Conservation (phyloP, 140 eudicot species). For the Flaveria floridana region DNA sequence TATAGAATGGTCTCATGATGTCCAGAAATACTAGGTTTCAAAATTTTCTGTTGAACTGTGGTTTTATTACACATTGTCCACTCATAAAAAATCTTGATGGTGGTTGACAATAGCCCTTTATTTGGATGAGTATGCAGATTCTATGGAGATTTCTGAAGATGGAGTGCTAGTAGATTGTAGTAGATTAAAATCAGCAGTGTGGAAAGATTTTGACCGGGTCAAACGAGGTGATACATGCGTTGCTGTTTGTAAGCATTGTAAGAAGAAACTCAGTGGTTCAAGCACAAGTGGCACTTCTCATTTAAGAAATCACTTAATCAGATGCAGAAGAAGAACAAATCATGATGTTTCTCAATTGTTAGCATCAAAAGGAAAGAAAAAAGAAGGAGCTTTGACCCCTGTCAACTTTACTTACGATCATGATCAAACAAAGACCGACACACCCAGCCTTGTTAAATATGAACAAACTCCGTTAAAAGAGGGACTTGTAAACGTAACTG, state of each 20-base stretch:
- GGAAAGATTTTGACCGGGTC: slow-evolving; percentile 94
- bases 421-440: slow-evolving; percentile 44
- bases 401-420: slow-evolving; percentile 47
- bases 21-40: not conserved
- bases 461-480: slow-evolving; percentile 57
- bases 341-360: slow-evolving; percentile 66
- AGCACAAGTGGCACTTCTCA: slow-evolving; percentile 97
- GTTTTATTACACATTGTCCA: not conserved
- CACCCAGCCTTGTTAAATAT: slow-evolving; percentile 42
- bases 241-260: slow-evolving; percentile 87
- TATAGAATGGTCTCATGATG: not conserved
- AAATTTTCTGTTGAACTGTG: not conserved
- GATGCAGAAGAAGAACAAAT: slow-evolving; percentile 78
- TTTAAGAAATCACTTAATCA: slow-evolving; percentile 82
- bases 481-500: slow-evolving; percentile 30
- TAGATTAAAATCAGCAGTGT: slow-evolving; percentile 83
- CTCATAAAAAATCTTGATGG: not conserved
- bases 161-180: slow-evolving; percentile 66
- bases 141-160: slow-evolving; percentile 69
- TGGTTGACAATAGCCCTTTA: slow-evolving; percentile 3
- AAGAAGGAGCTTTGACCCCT: slow-evolving; percentile 52
- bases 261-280: slow-evolving; percentile 89
- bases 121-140: slow-evolving; percentile 30
- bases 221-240: slow-evolving; percentile 69
- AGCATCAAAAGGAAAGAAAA: slow-evolving; percentile 68